These are phyloP conservation scores for Lepidium africanum DNA, from an alignment of 345 rosid genomes.

Conservation along the genomic window DNA sequence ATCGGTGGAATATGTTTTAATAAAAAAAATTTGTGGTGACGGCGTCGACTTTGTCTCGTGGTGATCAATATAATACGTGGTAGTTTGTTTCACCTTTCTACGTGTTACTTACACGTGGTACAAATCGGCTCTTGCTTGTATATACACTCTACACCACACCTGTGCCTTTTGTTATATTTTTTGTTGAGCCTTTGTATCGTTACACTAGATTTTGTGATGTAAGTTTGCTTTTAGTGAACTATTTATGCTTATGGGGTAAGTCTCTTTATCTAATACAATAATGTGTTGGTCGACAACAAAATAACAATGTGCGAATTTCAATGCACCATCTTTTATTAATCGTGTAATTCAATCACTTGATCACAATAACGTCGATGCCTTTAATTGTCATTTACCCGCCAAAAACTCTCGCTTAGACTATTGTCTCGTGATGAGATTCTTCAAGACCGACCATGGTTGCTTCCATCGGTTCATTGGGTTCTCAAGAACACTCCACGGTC, in stretches of 20 bases:
- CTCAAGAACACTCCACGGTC: slow-evolving; percentile 18
- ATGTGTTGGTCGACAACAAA: too few species aligned
- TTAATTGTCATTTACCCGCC: not conserved
- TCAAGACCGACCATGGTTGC: slow-evolving; percentile 13
- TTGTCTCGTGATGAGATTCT: slow-evolving; percentile 30
- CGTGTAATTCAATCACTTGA: too few species aligned
- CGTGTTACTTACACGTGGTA: not conserved
- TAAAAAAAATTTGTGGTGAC: too few species aligned
- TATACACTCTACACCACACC: not conserved
- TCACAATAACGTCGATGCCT: too few species aligned
- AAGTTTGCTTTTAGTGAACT: too few species aligned
- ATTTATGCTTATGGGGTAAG: too few species aligned
- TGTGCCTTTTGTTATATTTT: not conserved
- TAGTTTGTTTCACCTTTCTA: not conserved
- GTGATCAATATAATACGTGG: not conserved
- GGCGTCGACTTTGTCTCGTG: too few species aligned
- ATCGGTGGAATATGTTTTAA: too few species aligned
- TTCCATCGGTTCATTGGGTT: slow-evolving; percentile 6
- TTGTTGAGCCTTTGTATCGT: not conserved
- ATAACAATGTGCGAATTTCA: too few species aligned
- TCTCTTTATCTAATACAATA: too few species aligned
- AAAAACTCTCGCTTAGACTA: not conserved
- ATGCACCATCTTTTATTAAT: too few species aligned
- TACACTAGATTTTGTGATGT: not conserved
- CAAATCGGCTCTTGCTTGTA: too few species aligned